A percentile compares a stretch with the other conserved stretches of the same genome.
phyloP scores from a whole-genome alignment of 306 rosid species.

The Cucurbita pepo region DNA sequence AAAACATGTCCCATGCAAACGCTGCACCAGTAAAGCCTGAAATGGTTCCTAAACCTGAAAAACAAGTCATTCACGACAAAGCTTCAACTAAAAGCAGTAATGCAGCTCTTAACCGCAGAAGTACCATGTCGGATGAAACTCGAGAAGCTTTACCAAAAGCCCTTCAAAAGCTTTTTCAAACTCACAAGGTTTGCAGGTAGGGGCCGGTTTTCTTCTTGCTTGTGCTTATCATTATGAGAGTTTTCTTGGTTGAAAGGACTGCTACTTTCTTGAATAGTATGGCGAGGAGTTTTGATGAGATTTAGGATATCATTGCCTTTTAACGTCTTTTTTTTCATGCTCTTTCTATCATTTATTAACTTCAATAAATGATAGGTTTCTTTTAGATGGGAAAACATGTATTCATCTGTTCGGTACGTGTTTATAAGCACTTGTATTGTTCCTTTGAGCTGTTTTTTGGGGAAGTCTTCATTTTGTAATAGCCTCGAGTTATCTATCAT shows the following conservation, averaged over 20 bases:
- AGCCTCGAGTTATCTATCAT: background rate
- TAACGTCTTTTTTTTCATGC: background rate
- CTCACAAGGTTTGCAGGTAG: constrained; percentile 83
- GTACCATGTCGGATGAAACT: constrained; percentile 66
- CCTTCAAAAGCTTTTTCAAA: constrained; percentile 45
- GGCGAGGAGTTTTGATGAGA: background rate
- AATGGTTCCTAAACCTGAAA: constrained; percentile 13
- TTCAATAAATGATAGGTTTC: background rate
- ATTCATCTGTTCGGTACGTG: background rate
- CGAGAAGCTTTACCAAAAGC: constrained; percentile 59
- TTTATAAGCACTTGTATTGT: background rate
- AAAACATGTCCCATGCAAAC: constrained; percentile 17
- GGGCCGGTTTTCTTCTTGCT: background rate
- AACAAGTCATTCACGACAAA: constrained; percentile 23
- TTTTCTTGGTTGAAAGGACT: background rate
- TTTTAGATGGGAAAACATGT: background rate
- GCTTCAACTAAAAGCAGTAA: constrained; percentile 16
- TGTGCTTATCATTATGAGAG: background rate
- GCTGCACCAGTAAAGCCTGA: constrained; percentile 19
- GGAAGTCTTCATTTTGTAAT: background rate
- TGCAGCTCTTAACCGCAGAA: constrained; percentile 21
- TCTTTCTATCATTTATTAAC: background rate
- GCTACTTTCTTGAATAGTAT: background rate
- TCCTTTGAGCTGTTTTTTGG: background rate
- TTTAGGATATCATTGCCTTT: background rate